phyloP scores from a whole-genome alignment of 805 yeast species.

The Saccharomycopsis sp. region DNA sequence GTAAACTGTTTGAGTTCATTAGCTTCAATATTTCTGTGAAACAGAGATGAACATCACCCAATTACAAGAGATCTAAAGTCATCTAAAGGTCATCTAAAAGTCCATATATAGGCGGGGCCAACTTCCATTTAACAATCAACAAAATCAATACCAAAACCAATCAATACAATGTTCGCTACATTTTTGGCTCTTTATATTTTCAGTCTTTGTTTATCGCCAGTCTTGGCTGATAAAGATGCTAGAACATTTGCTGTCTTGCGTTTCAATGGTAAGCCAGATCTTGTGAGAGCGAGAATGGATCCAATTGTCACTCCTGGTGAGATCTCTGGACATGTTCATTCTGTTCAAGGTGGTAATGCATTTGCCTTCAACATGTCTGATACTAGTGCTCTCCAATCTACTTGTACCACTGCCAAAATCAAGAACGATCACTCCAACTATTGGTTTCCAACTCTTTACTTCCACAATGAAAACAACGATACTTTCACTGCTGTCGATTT shows the following conservation, averaged over 20 bases:
- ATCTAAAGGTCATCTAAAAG: too few species aligned
- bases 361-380: constrained; percentile 11
- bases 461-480: constrained; percentile 1
- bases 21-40: too few species aligned
- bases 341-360: constrained; percentile 12
- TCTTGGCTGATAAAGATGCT: constrained; percentile 1
- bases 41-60: too few species aligned
- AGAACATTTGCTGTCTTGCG: constrained; percentile 13
- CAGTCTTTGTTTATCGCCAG: background rate
- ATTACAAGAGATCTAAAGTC: too few species aligned
- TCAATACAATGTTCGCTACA: too few species aligned
- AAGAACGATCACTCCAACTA: constrained; percentile 13
- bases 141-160: too few species aligned
- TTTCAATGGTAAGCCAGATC: constrained; percentile 7
- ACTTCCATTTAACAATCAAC: too few species aligned
- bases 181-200: background rate
- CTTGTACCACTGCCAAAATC: constrained; percentile 10
- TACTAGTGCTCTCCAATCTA: constrained; percentile 4
- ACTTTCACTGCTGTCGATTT: constrained; percentile 5
- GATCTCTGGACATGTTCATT: constrained; percentile 6
- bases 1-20: too few species aligned
- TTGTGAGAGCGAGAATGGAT: constrained; percentile 9
- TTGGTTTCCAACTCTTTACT: constrained; percentile 12
- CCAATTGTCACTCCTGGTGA: constrained; percentile 13
- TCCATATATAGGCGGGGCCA: too few species aligned